Percentiles rank a stretch among this genome's conserved stretches.
These are phyloP conservation scores for Talaromyces sp. DNA, from an alignment of 2,329 filamentous ascomycete genomes.

Conservation along the genomic window DNA sequence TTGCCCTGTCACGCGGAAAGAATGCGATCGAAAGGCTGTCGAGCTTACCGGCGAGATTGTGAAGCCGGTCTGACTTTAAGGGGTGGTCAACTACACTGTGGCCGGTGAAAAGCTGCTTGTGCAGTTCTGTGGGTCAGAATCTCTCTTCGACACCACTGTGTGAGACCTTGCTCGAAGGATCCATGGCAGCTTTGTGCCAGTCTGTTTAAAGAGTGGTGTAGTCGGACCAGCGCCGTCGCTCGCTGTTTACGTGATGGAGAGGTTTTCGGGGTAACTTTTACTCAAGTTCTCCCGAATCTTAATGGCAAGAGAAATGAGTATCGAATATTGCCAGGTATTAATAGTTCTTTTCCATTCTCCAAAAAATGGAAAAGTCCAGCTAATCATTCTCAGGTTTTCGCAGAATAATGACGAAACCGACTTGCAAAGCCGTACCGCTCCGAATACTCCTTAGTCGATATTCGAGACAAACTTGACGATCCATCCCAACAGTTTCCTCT, in stretches of 20 bases:
- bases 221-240: background rate
- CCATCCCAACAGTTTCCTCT: slow-evolving; percentile 6
- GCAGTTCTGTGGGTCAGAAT: background rate
- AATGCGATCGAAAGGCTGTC: background rate
- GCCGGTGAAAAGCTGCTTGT: background rate
- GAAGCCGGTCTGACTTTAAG: background rate
- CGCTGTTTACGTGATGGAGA: background rate
- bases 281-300: background rate
- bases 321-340: background rate
- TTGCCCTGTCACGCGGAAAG: background rate
- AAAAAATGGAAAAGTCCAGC: too few species aligned
- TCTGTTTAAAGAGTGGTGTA: background rate
- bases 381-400: background rate
- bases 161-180: background rate
- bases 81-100: too few species aligned
- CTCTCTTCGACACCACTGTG: background rate
- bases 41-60: background rate
- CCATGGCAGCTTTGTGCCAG: background rate
- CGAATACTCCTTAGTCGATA: slow-evolving; percentile 8
- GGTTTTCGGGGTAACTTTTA: background rate
- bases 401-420: background rate
- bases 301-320: background rate
- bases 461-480: slow-evolving; percentile 10
- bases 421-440: background rate
- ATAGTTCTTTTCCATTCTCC: too few species aligned